Evolutionary conservation across 345 rosid genomes (phyloP), one percentile per base, ranked within the genome.

Genomic region (Arabidopsis arenosa): DNA sequence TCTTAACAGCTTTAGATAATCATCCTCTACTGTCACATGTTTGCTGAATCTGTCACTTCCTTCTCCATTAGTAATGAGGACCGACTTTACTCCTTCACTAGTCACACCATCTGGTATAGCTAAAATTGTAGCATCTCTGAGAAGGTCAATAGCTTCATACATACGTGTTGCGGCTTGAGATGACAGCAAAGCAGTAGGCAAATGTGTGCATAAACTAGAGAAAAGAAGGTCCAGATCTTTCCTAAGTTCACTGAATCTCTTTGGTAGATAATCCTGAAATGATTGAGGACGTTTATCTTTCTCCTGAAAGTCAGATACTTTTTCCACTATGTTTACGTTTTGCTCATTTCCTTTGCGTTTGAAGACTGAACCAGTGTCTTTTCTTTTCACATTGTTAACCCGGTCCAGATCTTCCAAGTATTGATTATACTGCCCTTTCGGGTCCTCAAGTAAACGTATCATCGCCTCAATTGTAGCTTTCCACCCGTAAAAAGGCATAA

Each of bases 401-500:
- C 47, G 57, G 0, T 5, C 57, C 10, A 49, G 41, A 21, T 48
- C 33, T 5, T 35, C 72, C 59, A 74, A 18, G 73, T 68, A 81
- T 9, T 35, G 62, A 44, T 10, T 1, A 63, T 74, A 81, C 40
- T 61, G 76, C 9, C 14, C 30, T 39, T 32, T 55, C 2, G 84
- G 70, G 9, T 17, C 56, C 15, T 55, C 65, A 51, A 82, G 82
- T 17, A 86, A 74, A 12, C 21, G 17, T 63, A 74, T 79, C 80
- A 82, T 67, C 17, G 77, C 70, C 0, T 9, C 49, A 12, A 82
- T 26, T 60, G 44, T 61, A 39, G 59, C 45, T 35, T 21, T 70
- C 87, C 87, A 84, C 0, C 89, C 89, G 9, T 23, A 3, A 21
- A 18, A 7, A 13, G 77, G 75, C 23, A 56, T 53, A 45, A 86